A percentile compares a stretch with the other conserved stretches of the same genome.
Conservation (phyloP, 768 basidiomycete species). For the Lyophyllum shimeji region DNA sequence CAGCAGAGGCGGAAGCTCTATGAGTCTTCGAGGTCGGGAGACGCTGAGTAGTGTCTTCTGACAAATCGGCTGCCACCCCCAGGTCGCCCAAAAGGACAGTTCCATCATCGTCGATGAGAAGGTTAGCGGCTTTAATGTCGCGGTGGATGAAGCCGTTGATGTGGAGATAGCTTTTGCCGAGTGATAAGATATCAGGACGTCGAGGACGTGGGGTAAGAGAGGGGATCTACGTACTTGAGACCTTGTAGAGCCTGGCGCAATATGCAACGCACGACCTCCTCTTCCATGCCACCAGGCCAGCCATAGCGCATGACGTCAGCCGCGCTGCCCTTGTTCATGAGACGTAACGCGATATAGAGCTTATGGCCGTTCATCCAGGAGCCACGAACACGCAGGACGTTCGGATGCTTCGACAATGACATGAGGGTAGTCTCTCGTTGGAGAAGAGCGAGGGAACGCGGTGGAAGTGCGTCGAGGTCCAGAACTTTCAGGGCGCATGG, state of each 20-base stretch:
- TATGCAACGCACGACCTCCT: slow-evolving; percentile 84
- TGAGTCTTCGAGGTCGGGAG: slow-evolving; percentile 21
- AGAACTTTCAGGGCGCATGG: slow-evolving; percentile 88
- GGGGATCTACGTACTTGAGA: slow-evolving; percentile 58
- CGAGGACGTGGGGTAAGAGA: not conserved
- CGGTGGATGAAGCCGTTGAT: slow-evolving; percentile 90
- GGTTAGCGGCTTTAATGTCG: slow-evolving; percentile 92
- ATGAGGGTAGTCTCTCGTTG: slow-evolving; percentile 88
- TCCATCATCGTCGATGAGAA: slow-evolving; percentile 88
- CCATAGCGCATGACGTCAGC: slow-evolving; percentile 83
- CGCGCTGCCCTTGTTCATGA: slow-evolving; percentile 88
- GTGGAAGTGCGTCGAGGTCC: slow-evolving; percentile 79
- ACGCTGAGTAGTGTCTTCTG: slow-evolving; percentile 55
- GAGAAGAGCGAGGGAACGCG: slow-evolving; percentile 65
- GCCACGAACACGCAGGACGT: slow-evolving; percentile 88
- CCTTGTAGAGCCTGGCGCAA: slow-evolving; percentile 85
- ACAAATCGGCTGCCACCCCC: slow-evolving; percentile 84
- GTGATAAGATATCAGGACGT: slow-evolving; percentile 1
- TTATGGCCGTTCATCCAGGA: slow-evolving; percentile 86
- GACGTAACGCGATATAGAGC: slow-evolving; percentile 81
- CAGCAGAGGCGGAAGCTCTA: slow-evolving; percentile 30
- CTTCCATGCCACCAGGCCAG: slow-evolving; percentile 88
- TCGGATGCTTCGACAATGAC: slow-evolving; percentile 92
- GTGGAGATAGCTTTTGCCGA: slow-evolving; percentile 68
- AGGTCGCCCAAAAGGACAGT: slow-evolving; percentile 91